Percentiles rank a stretch among this genome's conserved stretches.
Conservation (phyloP, 352 stramenopile species). For the Pythium aphanidermatum region DNA sequence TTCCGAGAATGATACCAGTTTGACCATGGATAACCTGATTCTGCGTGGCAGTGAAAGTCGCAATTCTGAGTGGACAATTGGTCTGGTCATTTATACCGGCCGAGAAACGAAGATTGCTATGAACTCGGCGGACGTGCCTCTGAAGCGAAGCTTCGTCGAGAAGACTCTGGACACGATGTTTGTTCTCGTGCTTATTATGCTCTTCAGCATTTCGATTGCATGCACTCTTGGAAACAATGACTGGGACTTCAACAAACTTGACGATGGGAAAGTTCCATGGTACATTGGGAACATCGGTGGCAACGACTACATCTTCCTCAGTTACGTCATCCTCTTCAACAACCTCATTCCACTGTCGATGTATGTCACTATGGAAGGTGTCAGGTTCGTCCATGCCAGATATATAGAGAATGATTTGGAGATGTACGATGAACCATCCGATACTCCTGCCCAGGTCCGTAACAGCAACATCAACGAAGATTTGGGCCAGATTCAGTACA, state of each 20-base stretch:
- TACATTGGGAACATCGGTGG: slow-evolving; percentile 51
- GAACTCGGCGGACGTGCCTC: slow-evolving; percentile 73
- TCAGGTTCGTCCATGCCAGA: slow-evolving; percentile 80
- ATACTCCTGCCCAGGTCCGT: slow-evolving; percentile 75
- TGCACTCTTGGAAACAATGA: slow-evolving; percentile 83
- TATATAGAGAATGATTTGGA: slow-evolving; percentile 85
- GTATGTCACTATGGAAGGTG: slow-evolving; percentile 88
- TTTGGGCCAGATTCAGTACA: slow-evolving; percentile 87
- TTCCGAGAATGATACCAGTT: slow-evolving; percentile 41
- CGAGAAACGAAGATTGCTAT: slow-evolving; percentile 81
- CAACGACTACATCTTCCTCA: slow-evolving; percentile 87
- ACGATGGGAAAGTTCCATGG: slow-evolving; percentile 46
- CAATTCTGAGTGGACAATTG: slow-evolving; percentile 82
- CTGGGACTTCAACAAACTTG: slow-evolving; percentile 58
- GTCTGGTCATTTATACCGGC: slow-evolving; percentile 81
- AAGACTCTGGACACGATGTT: slow-evolving; percentile 88
- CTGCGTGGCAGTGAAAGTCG: slow-evolving; percentile 79
- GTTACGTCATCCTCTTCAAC: slow-evolving; percentile 89
- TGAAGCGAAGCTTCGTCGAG: slow-evolving; percentile 85
- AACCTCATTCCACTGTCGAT: slow-evolving; percentile 85
- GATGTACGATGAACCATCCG: slow-evolving; percentile 69
- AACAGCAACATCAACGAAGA: slow-evolving; percentile 89
- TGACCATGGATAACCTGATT: slow-evolving; percentile 87
- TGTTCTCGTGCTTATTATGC: slow-evolving; percentile 77
- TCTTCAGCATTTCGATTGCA: slow-evolving; percentile 79